Conservation (phyloP, 176 grass and related monocot genomes). For the Triticum monococcum region DNA sequence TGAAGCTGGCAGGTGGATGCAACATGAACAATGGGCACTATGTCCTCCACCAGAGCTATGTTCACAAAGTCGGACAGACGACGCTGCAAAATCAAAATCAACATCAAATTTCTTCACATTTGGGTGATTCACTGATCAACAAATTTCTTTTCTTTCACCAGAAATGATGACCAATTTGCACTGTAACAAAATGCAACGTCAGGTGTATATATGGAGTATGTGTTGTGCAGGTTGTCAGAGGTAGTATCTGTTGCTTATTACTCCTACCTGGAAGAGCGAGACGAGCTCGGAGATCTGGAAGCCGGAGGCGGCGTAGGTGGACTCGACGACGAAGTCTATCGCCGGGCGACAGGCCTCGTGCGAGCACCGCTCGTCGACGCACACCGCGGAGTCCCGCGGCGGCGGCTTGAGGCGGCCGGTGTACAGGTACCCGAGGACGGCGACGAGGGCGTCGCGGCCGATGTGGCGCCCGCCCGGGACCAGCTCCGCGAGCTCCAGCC, state of each 20-base stretch:
- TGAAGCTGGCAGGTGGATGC: conserved; percentile 53
- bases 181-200: neutral
- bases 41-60: conserved; percentile 56
- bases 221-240: neutral
- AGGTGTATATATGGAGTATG: no score
- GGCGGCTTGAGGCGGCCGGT: conserved; percentile 51
- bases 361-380: conserved; percentile 44
- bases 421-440: conserved; percentile 60
- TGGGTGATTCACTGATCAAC: neutral
- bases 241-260: no score
- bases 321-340: conserved; percentile 63
- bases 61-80: conserved; percentile 53
- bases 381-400: conserved; percentile 50
- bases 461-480: conserved; percentile 43
- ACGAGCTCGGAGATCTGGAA: conserved; percentile 73
- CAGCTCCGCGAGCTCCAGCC: conserved; percentile 39
- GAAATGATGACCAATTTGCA: neutral
- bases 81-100: conserved; percentile 45
- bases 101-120: neutral
- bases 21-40: conserved; percentile 51
- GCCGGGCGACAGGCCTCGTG: conserved; percentile 70
- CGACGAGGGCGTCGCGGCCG: conserved; percentile 59
- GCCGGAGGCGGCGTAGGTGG: conserved; percentile 60
- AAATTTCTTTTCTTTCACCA: neutral
- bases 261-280: conserved; percentile 59